These are phyloP conservation scores for Iris pallida DNA, from an alignment of 116 monocot genomes.

Conservation along the genomic window DNA sequence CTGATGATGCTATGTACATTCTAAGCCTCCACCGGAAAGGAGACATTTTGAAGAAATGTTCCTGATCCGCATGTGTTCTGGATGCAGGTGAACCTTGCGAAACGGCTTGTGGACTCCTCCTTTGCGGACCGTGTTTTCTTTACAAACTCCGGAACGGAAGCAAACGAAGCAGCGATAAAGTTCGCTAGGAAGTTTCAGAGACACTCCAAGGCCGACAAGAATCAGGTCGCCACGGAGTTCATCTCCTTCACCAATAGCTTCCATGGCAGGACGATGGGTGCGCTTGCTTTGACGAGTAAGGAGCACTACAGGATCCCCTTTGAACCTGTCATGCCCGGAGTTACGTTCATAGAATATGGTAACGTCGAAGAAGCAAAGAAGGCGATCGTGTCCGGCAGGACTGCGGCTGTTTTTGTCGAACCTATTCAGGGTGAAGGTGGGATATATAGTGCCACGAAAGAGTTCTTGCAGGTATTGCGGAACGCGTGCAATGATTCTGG, in stretches of 20 bases:
- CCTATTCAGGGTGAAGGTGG: constrained; percentile 98
- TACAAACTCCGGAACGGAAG: constrained; percentile 94
- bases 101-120: constrained; percentile 65
- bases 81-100: constrained; percentile 66
- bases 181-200: constrained; percentile 83
- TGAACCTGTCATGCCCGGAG: constrained; percentile 96
- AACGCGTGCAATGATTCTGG: constrained; percentile 65
- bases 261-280: constrained; percentile 90
- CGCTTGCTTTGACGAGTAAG: constrained; percentile 88
- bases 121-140: constrained; percentile 92
- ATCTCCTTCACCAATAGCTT: constrained; percentile 78
- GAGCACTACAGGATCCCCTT: constrained; percentile 75
- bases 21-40: too few relatives aligned
- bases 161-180: constrained; percentile 96
- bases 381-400: constrained; percentile 48
- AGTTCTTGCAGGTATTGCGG: constrained; percentile 61
- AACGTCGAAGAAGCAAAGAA: constrained; percentile 50
- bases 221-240: constrained; percentile 53
- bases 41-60: not conserved
- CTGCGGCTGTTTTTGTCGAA: constrained; percentile 94
- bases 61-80: not conserved
- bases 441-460: constrained; percentile 79
- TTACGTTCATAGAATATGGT: constrained; percentile 74
- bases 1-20: too few relatives aligned
- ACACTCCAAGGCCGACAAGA: constrained; percentile 17